Conservation (phyloP, 129 eudicot genomes). For the Helichrysum umbraculigerum region DNA sequence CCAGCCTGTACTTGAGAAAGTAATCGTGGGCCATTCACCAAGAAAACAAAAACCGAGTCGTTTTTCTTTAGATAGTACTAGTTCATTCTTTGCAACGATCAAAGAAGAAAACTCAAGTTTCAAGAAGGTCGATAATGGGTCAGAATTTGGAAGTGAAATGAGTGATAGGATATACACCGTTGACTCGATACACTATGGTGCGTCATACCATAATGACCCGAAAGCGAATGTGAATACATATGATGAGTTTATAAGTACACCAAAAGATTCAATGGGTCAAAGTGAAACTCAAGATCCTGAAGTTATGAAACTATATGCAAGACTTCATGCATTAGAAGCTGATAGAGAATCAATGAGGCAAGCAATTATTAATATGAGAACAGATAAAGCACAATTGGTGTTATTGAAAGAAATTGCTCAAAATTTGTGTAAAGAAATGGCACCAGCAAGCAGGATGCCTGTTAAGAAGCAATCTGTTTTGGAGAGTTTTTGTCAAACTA, state of each 20-base stretch:
- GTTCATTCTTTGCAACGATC: slow-evolving; percentile 35
- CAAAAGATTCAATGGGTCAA: slow-evolving; percentile 44
- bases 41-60: slow-evolving; percentile 51
- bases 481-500: slow-evolving; percentile 45
- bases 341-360: slow-evolving; percentile 93
- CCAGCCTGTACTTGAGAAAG: slow-evolving; percentile 61
- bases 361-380: slow-evolving; percentile 71
- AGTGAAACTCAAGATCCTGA: slow-evolving; percentile 55
- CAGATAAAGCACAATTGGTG: slow-evolving; percentile 85
- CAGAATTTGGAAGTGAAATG: slow-evolving; percentile 71
- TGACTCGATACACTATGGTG: slow-evolving; percentile 65
- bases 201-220: slow-evolving; percentile 41
- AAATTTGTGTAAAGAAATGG: slow-evolving; percentile 63
- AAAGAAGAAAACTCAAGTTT: slow-evolving; percentile 52
- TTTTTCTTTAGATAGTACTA: slow-evolving; percentile 47
- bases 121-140: slow-evolving; percentile 50
- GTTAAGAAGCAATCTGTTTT: slow-evolving; percentile 41
- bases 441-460: slow-evolving; percentile 44
- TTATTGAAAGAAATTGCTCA: slow-evolving; percentile 80
- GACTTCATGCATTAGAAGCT: slow-evolving; percentile 94
- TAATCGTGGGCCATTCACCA: slow-evolving; percentile 65
- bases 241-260: slow-evolving; percentile 47
- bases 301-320: slow-evolving; percentile 62
- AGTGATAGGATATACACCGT: slow-evolving; percentile 74
- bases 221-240: slow-evolving; percentile 40